phyloP scores from a whole-genome alignment of 495 filamentous ascomycete species.

The Talaromyces adpressus region DNA sequence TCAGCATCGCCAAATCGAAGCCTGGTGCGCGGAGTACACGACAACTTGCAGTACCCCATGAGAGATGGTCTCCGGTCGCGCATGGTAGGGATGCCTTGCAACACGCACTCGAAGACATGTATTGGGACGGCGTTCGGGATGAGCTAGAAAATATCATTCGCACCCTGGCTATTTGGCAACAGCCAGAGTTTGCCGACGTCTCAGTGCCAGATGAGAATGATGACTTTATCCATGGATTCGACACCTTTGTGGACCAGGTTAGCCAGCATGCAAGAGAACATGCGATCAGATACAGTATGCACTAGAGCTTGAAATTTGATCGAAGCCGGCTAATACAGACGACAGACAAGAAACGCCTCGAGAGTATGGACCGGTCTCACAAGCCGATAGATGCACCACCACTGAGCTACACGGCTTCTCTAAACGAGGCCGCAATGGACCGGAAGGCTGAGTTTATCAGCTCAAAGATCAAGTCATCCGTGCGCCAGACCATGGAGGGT shows the following conservation, averaged over 20 bases:
- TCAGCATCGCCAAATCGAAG: background rate
- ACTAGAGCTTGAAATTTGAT: background rate
- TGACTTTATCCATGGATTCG: constrained; percentile 22
- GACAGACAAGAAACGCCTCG: background rate
- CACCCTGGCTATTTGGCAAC: constrained; percentile 19
- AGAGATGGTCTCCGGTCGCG: background rate
- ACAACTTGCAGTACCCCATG: background rate
- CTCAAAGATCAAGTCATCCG: background rate
- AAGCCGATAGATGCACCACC: background rate
- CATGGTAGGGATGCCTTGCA: constrained; percentile 11
- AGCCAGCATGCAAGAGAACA: constrained; percentile 15
- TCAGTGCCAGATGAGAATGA: constrained; percentile 13
- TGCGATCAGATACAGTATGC: background rate
- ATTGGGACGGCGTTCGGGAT: constrained; percentile 21
- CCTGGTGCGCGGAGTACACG: background rate
- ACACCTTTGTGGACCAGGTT: constrained; percentile 26
- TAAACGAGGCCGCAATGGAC: background rate
- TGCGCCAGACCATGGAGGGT: background rate
- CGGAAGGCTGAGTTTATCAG: background rate
- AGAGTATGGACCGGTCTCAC: background rate
- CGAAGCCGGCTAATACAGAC: background rate
- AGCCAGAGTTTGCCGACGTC: constrained; percentile 10
- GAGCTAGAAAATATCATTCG: constrained; percentile 16
- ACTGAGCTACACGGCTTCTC: background rate
- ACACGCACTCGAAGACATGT: constrained; percentile 18